Conservation (phyloP, 768 basidiomycete genomes). For the Panus rudis region DNA sequence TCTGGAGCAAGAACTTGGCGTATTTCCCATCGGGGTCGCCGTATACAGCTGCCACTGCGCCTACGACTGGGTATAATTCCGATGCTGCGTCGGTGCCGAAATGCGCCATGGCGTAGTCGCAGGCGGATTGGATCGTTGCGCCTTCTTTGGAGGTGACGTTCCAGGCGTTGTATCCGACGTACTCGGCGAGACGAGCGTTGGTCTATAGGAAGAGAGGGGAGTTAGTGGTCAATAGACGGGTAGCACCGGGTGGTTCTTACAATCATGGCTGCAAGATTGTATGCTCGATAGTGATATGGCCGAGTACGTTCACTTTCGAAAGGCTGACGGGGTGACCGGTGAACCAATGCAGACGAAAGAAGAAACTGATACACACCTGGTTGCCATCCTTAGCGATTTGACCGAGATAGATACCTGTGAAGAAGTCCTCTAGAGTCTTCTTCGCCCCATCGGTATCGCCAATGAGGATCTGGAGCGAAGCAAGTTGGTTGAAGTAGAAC, state of each 20-base stretch:
- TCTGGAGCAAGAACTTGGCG: slow-evolving; percentile 35
- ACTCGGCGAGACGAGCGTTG: slow-evolving; percentile 46
- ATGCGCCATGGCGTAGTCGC: slow-evolving; percentile 50
- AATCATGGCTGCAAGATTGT: slow-evolving; percentile 64
- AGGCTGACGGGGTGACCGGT: slow-evolving; percentile 31
- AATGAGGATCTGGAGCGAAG: slow-evolving; percentile 47
- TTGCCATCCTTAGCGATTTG: slow-evolving; percentile 56
- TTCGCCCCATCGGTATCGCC: slow-evolving; percentile 44
- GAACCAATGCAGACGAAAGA: too few relatives aligned
- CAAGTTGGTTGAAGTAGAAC: slow-evolving; percentile 56
- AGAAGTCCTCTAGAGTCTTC: slow-evolving; percentile 41
- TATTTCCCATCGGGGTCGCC: slow-evolving; percentile 59
- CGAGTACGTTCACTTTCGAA: slow-evolving; percentile 54
- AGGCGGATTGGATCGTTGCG: slow-evolving; percentile 50
- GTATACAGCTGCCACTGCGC: slow-evolving; percentile 46
- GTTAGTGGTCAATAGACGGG: background rate
- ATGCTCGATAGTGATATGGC: slow-evolving; percentile 61
- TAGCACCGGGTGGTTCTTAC: slow-evolving; percentile 29
- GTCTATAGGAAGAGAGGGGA: slow-evolving; percentile 35
- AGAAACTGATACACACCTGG: slow-evolving; percentile 40
- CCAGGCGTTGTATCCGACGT: slow-evolving; percentile 42
- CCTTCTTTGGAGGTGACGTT: slow-evolving; percentile 41
- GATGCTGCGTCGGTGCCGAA: slow-evolving; percentile 26
- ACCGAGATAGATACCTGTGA: slow-evolving; percentile 38
- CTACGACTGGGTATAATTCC: slow-evolving; percentile 52